Conservation (phyloP, 148 eudicot species). For the Diospyros kaki region DNA sequence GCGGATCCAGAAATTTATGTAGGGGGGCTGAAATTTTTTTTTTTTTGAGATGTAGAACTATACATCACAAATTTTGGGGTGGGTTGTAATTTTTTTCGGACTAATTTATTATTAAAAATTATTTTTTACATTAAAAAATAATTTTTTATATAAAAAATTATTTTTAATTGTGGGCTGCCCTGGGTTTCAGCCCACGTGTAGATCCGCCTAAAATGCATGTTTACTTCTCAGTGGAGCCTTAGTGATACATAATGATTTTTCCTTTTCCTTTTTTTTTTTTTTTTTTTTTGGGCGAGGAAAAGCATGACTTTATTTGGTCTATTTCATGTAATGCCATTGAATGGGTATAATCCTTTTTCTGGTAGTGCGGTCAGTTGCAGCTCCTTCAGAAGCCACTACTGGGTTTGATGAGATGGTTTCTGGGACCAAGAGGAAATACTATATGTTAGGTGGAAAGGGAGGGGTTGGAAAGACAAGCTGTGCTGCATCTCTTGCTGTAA, state of each 20-base stretch:
- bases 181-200: no score
- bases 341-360: neutral
- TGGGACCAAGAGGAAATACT: conserved; percentile 84
- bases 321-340: neutral
- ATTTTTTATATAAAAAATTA: no score
- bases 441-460: conserved; percentile 95
- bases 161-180: no score
- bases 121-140: no score
- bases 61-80: no score
- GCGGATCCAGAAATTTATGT: neutral
- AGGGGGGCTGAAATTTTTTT: no score
- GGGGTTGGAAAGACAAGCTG: conserved; percentile 99
- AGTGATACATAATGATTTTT: no score
- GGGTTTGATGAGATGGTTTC: conserved; percentile 86
- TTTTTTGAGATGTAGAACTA: no score
- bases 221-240: no score
- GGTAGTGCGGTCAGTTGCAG: conserved; percentile 69
- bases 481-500: conserved; percentile 96
- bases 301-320: neutral
- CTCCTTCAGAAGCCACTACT: conserved; percentile 56
- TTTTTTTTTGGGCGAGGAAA: neutral
- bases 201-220: no score
- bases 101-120: no score
- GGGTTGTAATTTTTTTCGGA: no score
- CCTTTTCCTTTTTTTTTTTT: neutral